phyloP scores from a whole-genome alignment of 108 stramenopile species.

The Fistulifera solaris region DNA sequence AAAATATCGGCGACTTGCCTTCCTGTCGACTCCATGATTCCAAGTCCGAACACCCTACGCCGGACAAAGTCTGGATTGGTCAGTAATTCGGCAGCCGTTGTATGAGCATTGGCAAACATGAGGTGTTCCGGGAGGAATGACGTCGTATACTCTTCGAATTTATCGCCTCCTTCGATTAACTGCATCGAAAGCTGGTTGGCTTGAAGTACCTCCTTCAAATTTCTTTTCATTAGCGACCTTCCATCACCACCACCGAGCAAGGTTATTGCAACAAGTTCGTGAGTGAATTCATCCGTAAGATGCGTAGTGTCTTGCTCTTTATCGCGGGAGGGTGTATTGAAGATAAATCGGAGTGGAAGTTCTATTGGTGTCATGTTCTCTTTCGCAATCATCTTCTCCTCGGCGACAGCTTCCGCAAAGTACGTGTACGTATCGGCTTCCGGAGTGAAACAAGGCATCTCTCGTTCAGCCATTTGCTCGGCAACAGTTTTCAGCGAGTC shows the following conservation, averaged over 20 bases:
- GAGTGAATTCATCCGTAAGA: slow-evolving; percentile 21
- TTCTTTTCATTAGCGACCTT: slow-evolving; percentile 13
- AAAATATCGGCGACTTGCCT: slow-evolving; percentile 73
- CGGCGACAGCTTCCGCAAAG: slow-evolving; percentile 38
- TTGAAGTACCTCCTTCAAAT: slow-evolving; percentile 26
- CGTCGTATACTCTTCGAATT: slow-evolving; percentile 73
- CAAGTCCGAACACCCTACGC: slow-evolving; percentile 56
- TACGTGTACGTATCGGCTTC: slow-evolving; percentile 61
- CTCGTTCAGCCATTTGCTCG: slow-evolving; percentile 73
- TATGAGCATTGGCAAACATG: slow-evolving; percentile 46
- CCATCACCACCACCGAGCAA: slow-evolving; percentile 41
- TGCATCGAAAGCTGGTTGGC: slow-evolving; percentile 30
- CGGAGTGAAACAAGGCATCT: slow-evolving; percentile 56
- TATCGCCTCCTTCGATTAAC: slow-evolving; percentile 40
- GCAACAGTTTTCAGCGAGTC: slow-evolving; percentile 76
- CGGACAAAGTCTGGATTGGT: slow-evolving; percentile 54
- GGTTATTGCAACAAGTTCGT: slow-evolving; percentile 32
- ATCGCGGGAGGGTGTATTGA: neutral
- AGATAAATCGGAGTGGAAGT: slow-evolving; percentile 27
- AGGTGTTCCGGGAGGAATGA: slow-evolving; percentile 69
- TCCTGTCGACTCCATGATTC: slow-evolving; percentile 69
- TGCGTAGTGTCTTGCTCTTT: neutral
- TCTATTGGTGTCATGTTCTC: neutral
- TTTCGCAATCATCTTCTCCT: slow-evolving; percentile 30
- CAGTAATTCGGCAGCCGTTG: slow-evolving; percentile 53